A percentile compares a stretch with the other conserved stretches of the same genome.
phyloP scores from a whole-genome alignment of 768 basidiomycete genomes.

The Trichaptum fuscoviolaceum region DNA sequence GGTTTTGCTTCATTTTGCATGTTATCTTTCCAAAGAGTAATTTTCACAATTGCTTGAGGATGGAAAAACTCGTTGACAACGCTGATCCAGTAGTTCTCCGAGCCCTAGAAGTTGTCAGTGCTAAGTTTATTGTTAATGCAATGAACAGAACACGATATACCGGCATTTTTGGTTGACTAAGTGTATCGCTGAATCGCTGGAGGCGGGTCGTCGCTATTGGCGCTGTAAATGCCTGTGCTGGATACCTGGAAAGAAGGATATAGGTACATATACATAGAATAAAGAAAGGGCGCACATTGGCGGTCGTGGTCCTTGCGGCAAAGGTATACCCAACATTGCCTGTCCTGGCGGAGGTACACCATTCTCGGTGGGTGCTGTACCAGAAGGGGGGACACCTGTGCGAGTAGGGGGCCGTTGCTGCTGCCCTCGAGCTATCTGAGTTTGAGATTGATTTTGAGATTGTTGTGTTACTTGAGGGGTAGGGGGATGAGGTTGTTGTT shows the following conservation, averaged over 20 bases:
- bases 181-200: constrained; percentile 63
- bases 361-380: not conserved
- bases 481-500: constrained; percentile 26
- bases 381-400: not conserved
- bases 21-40: constrained; percentile 87
- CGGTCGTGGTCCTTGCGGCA: not conserved
- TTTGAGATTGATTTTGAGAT: not conserved
- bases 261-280: not conserved
- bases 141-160: constrained; percentile 28
- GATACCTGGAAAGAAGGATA: not conserved
- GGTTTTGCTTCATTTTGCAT: constrained; percentile 74
- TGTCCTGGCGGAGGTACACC: not conserved
- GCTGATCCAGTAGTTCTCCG: constrained; percentile 49
- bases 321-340: not conserved
- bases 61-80: constrained; percentile 68
- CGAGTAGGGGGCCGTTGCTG: not conserved
- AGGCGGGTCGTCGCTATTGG: constrained; percentile 31
- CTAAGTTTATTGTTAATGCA: not conserved
- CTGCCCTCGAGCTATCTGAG: not conserved
- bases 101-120: not conserved
- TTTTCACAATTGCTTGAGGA: constrained; percentile 64
- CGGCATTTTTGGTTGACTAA: constrained; percentile 48
- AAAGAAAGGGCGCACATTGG: not conserved
- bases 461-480: constrained; percentile 13
- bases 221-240: not conserved